A percentile compares a stretch with the other conserved stretches of the same genome.
Evolutionary conservation across 805 yeast species (phyloP).

Genomic region (Yarrowia keelungensis): DNA sequence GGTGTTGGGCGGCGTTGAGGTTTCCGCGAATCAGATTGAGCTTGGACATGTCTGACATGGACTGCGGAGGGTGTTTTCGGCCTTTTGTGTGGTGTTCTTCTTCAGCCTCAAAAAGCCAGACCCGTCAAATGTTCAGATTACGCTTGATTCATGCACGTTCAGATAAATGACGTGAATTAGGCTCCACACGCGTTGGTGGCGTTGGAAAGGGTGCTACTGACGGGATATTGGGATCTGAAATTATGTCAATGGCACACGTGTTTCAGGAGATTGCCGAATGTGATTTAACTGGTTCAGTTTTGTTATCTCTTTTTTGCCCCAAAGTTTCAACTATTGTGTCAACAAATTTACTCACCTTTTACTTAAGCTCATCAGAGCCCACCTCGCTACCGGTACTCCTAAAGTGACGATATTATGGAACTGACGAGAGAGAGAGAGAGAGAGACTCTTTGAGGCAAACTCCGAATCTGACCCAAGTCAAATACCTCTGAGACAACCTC

Average conservation of each 20-base stretch:
- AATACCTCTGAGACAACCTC: not conserved
- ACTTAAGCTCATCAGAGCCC: too few relatives aligned
- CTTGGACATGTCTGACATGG: conserved; percentile 9
- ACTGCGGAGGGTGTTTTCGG: not conserved
- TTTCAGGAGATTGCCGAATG: too few relatives aligned
- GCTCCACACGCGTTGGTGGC: conserved; percentile 6
- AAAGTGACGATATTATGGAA: too few relatives aligned
- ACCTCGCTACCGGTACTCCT: too few relatives aligned
- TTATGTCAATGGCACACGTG: too few relatives aligned
- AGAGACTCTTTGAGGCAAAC: too few relatives aligned
- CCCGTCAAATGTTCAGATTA: conserved; percentile 1
- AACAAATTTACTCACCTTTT: too few relatives aligned
- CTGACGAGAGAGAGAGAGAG: too few relatives aligned
- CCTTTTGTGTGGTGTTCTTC: not conserved
- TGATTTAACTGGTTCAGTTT: too few relatives aligned
- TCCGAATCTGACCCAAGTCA: not conserved
- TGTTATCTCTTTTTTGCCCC: not conserved
- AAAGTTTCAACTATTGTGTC: too few relatives aligned
- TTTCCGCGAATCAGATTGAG: conserved; percentile 8
- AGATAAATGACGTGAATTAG: conserved; percentile 1
- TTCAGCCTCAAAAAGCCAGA: not conserved
- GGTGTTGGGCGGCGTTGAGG: conserved; percentile 54
- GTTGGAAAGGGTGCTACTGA: not conserved
- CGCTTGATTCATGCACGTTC: not conserved
- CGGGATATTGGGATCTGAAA: too few relatives aligned